These are phyloP conservation scores for Pittosporum tobira DNA, from an alignment of 129 eudicot species.

Conservation along the genomic window DNA sequence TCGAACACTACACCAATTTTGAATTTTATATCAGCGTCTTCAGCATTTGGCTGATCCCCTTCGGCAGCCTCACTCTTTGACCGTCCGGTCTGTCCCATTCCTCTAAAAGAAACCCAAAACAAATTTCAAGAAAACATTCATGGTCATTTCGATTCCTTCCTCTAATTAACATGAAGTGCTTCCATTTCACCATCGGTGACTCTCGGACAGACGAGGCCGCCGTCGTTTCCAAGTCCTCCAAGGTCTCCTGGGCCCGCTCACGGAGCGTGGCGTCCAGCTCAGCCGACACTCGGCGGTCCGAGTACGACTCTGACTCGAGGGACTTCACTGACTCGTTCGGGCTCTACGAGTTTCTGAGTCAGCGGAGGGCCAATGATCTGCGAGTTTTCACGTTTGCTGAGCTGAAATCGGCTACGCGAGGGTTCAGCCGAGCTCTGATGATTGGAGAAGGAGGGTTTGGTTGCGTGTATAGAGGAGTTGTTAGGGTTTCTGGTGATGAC, in stretches of 20 bases:
- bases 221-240: conserved; percentile 40
- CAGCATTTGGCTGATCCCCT: neutral
- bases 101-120: too few relatives aligned
- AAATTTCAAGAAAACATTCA: too few relatives aligned
- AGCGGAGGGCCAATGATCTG: conserved; percentile 57
- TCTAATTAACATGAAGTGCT: conserved; percentile 55
- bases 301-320: conserved; percentile 41
- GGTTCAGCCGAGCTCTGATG: conserved; percentile 51
- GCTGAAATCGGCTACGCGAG: conserved; percentile 63
- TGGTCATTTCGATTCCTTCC: neutral
- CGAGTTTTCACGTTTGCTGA: conserved; percentile 58
- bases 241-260: conserved; percentile 74
- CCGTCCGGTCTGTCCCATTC: conserved; percentile 4
- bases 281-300: conserved; percentile 50
- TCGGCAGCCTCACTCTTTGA: conserved; percentile 11
- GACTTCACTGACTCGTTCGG: conserved; percentile 34
- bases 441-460: conserved; percentile 96
- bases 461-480: conserved; percentile 59
- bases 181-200: conserved; percentile 53
- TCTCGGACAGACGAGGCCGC: conserved; percentile 18
- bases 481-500: conserved; percentile 22
- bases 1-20: neutral
- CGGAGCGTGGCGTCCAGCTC: conserved; percentile 58
- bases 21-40: too few relatives aligned
- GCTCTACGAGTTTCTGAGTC: conserved; percentile 37